Conservation (phyloP, 1,284 basidiomycete species). For the Ceratobasidium sp. region DNA sequence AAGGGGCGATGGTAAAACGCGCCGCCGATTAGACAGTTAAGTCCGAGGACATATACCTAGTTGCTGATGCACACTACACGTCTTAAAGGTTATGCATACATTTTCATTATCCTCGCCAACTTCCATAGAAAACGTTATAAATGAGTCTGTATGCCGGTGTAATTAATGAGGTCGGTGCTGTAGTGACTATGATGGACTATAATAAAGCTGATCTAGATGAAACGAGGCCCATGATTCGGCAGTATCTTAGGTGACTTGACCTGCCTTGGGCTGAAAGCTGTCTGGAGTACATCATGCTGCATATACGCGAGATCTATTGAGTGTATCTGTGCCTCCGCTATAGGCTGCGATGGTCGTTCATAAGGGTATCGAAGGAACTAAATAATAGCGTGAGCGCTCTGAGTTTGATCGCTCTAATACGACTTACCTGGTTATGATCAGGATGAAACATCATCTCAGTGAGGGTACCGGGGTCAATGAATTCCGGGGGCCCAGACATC, state of each 20-base stretch:
- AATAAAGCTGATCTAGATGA: not conserved
- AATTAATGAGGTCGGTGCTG: too few species aligned
- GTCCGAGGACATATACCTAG: not conserved
- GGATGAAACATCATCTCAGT: slow-evolving; percentile 9
- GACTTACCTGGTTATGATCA: not conserved
- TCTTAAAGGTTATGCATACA: not conserved
- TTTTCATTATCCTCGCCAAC: not conserved
- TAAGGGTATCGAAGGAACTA: not conserved
- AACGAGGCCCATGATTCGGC: slow-evolving; percentile 4
- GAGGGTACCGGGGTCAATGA: not conserved
- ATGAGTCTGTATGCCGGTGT: not conserved
- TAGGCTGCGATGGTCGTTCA: not conserved
- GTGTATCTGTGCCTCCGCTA: not conserved
- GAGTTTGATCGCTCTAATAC: not conserved
- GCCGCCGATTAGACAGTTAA: not conserved
- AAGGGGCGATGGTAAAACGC: not conserved
- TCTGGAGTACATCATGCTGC: not conserved
- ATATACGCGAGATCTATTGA: not conserved
- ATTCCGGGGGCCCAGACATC: not conserved
- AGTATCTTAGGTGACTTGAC: not conserved
- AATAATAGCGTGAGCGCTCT: not conserved
- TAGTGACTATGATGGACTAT: not conserved
- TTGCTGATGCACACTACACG: not conserved
- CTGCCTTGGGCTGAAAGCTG: not conserved
- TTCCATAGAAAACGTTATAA: not conserved